Evolutionary conservation across 139 green algal species (phyloP), one percentile per base, ranked within the genome.

Genomic region (Tetraselmis chui): DNA sequence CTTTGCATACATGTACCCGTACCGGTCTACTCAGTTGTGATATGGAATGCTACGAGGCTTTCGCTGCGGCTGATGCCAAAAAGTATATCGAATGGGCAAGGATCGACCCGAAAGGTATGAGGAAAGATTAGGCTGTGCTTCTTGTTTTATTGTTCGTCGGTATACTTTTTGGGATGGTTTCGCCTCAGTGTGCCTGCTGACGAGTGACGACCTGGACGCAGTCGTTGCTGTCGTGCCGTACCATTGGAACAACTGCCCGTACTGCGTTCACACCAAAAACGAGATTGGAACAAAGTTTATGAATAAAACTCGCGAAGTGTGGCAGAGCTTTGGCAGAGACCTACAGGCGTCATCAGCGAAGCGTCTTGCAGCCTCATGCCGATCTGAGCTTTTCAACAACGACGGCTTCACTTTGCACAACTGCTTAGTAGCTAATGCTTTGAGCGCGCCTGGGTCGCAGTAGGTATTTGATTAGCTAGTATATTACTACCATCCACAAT

Each of bases 201-300:
- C n/a, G n/a, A n/a, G n/a, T n/a, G n/a, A n/a, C n/a, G n/a, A n/a
- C n/a, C n/a, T n/a, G n/a, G n/a, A n/a, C 2, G 74, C 25, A 77
- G 74, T 77, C 23, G 74, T 77, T 22, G 74, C 26, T 31, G n/a
- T 77, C 2, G n/a, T 77, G 74, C 74, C 74, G 2, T 77, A 77
- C 74, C 74, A 77, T 25, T 77, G 74, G 74, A 77, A 77, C 74
- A 22, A 2, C 5, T 28, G 25, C 25, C 74, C 26, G 2, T 77
- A 29, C 25, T 77, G 74, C 74, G 26, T 28, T 11, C 25, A 23
- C 74, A 77, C 74, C 74, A 22, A 25, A 2, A 77, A 77, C 74
- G 74, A 77, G 74, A 77, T 77, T 25, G 74, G 74, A 22, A 29
- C n/a, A 22, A 77, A 77, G 74, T 22, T 30, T 25, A 77, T 77